Evolutionary conservation across 2,329 filamentous ascomycete species (phyloP).

Genomic region (Colletotrichum sp.): DNA sequence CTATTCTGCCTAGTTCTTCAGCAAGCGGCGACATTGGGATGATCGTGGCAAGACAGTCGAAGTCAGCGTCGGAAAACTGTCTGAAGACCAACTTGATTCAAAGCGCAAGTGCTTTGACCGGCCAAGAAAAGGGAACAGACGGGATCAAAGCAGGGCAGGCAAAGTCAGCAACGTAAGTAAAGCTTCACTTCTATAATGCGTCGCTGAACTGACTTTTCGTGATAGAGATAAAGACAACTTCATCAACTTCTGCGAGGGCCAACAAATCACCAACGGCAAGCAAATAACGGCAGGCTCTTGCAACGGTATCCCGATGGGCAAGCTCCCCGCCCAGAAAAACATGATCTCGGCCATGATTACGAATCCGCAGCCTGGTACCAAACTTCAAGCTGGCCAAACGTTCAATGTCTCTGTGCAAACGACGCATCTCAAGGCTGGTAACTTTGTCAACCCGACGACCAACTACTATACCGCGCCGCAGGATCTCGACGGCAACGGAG

Average conservation of each 20-base stretch:
- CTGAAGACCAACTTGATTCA: constrained; percentile 47
- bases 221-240: constrained; percentile 50
- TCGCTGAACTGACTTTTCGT: background rate
- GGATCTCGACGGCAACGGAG: constrained; percentile 43
- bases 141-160: constrained; percentile 32
- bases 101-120: constrained; percentile 41
- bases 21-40: too few relatives aligned
- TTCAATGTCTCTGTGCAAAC: constrained; percentile 56
- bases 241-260: constrained; percentile 64
- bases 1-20: background rate
- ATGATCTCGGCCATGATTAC: constrained; percentile 63
- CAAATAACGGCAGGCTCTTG: constrained; percentile 57
- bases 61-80: constrained; percentile 10
- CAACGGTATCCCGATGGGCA: constrained; percentile 64
- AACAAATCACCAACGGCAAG: constrained; percentile 59
- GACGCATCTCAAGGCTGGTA: constrained; percentile 53
- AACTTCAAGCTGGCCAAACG: constrained; percentile 39
- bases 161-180: constrained; percentile 49
- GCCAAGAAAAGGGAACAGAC: constrained; percentile 36
- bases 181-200: background rate
- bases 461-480: constrained; percentile 64
- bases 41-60: background rate
- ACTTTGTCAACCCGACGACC: constrained; percentile 57
- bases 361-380: constrained; percentile 46
- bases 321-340: constrained; percentile 52